Conservation (phyloP, 192 early-diverging fungal species). For the Mortierella hygrophila region DNA sequence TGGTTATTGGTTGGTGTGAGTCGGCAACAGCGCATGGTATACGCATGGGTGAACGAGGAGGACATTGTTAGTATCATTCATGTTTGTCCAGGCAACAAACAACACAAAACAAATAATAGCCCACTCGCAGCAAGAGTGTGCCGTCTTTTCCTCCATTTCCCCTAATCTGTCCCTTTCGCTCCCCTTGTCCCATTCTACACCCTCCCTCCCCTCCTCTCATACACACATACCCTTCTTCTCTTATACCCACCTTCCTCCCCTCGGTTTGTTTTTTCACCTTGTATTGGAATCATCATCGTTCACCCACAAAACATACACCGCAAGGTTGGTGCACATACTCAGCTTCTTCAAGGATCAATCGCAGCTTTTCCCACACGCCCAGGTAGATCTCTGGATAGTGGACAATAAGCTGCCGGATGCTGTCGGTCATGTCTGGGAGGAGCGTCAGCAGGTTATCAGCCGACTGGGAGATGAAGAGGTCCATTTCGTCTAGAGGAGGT, state of each 20-base stretch:
- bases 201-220: background rate
- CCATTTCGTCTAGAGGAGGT: conserved; percentile 42
- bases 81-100: background rate
- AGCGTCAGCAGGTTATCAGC: conserved; percentile 34
- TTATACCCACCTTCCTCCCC: too few species aligned
- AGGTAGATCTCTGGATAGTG: conserved; percentile 45
- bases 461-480: conserved; percentile 39
- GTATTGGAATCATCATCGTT: background rate
- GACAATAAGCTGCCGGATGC: conserved; percentile 25
- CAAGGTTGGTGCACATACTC: conserved; percentile 22
- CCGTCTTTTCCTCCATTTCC: too few species aligned
- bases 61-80: background rate
- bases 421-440: conserved; percentile 44
- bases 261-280: background rate
- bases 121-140: too few species aligned
- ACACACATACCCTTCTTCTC: too few species aligned
- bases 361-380: conserved; percentile 39
- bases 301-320: background rate
- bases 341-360: conserved; percentile 34
- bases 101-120: background rate
- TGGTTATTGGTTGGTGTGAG: background rate
- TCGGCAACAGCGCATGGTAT: background rate
- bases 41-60: background rate
- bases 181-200: background rate
- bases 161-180: background rate